Evolutionary conservation across 2,329 filamentous ascomycete species (phyloP), one percentile per base, ranked within the genome.

Genomic region (Paecilomyces sp.): DNA sequence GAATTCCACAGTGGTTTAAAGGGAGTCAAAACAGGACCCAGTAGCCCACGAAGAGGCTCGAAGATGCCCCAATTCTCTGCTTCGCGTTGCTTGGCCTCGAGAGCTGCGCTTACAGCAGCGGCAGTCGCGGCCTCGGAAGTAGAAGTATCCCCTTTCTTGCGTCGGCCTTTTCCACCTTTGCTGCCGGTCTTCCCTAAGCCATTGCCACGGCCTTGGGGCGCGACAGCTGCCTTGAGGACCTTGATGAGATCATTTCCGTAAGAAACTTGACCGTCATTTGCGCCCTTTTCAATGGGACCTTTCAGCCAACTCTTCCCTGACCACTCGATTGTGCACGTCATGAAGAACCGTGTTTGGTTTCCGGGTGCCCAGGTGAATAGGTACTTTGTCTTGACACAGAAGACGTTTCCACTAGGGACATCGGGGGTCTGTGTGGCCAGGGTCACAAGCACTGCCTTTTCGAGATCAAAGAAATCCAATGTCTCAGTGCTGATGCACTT

Each of bases 231-330:
- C 70, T 88, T 91, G 18, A 97, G 79, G 30, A 87, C 83, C 9
- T 87, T 85, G 57, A 92, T 84, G 4, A 99, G 77, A 59, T 93
- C 89, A 66, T 88, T 92, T 63, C 89, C 90, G 71, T 95, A 96
- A 60, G 87, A 83, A 8, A 82, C 82, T 75, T 99, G 94, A 30
- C 94, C 94, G 59, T 97, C 92, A 63, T 89, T 92, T 52, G 92
- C 91, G 61, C 91, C 93, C 74, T 96, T 97, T 73, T 99, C 94
- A 66, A 99, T 99, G 1, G 94, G 90, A 63, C 90, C 91, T 79
- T 94, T 97, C 54, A 99, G 79, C 94, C 94, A 99, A 79, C 92
- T 97, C 81, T 97, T 99, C 67, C 92, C 92, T 3, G 88, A 88
- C 95, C 95, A 99, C 70, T 99, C 95, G 52, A 97, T 90, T 1